Conservation (phyloP, 148 eudicot genomes). For the Rhododendron kiyosumense region DNA sequence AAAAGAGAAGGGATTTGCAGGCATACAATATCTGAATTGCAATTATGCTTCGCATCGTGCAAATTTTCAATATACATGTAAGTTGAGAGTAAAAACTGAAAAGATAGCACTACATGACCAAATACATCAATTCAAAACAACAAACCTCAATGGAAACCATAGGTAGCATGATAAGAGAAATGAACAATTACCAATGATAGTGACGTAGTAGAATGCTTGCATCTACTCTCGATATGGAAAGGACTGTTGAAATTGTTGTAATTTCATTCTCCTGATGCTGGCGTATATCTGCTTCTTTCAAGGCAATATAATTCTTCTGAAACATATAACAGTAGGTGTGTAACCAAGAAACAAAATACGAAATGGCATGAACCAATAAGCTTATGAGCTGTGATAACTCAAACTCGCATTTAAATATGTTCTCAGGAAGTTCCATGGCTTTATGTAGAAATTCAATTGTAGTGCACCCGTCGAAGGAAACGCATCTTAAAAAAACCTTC, state of each 20-base stretch:
- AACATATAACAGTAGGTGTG: constrained; percentile 6
- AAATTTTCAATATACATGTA: not conserved
- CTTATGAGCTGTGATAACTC: not conserved
- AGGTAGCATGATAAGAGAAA: not conserved
- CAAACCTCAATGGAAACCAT: not conserved
- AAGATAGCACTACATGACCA: not conserved
- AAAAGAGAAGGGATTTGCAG: not conserved
- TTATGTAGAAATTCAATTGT: not conserved
- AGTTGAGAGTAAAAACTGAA: not conserved
- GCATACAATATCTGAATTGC: not conserved
- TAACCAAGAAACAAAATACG: not conserved
- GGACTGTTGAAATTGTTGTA: constrained; percentile 51
- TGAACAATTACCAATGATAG: constrained; percentile 53
- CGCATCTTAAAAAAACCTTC: not conserved
- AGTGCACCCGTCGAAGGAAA: not conserved
- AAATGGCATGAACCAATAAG: not conserved
- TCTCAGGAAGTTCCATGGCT: not conserved
- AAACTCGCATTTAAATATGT: not conserved
- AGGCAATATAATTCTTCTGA: constrained; percentile 44
- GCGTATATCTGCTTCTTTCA: constrained; percentile 52
- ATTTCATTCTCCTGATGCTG: constrained; percentile 66
- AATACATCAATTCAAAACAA: not conserved
- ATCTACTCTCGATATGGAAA: constrained; percentile 55
- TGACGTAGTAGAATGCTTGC: constrained; percentile 67
- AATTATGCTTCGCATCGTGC: not conserved